These are phyloP conservation scores for Puccinia novopanici DNA, from an alignment of 1,284 basidiomycete species.

Conservation along the genomic window DNA sequence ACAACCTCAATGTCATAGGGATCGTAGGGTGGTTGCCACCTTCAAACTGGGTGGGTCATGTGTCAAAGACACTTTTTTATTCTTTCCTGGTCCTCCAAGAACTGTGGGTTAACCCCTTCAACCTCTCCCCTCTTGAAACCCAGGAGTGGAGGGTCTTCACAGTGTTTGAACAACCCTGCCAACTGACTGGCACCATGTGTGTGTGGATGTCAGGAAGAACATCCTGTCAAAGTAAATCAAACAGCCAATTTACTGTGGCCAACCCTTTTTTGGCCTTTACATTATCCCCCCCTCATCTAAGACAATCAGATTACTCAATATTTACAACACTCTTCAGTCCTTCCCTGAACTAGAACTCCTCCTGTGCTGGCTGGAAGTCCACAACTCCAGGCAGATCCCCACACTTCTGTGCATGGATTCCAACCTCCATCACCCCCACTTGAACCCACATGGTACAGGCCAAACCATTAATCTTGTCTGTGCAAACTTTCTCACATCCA, in stretches of 20 bases:
- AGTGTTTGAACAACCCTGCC: neutral
- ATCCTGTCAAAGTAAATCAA: neutral
- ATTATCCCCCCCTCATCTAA: no score
- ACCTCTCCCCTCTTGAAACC: neutral
- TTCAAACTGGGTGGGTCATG: no score
- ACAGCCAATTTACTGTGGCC: no score
- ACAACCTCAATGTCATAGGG: no score
- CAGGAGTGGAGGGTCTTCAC: neutral
- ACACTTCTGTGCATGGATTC: constrained; percentile 21
- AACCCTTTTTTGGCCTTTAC: neutral
- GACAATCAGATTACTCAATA: neutral
- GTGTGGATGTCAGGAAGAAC: constrained; percentile 24
- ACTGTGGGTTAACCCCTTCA: neutral
- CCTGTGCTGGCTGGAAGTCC: neutral
- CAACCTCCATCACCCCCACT: constrained; percentile 4
- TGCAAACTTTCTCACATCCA: no score
- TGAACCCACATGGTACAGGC: no score
- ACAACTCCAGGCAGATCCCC: neutral
- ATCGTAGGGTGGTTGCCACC: no score
- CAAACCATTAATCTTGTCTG: no score
- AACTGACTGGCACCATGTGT: neutral
- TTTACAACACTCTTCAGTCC: neutral
- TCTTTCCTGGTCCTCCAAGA: constrained; percentile 19
- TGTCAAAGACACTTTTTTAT: no score
- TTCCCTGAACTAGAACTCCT: neutral